Evolutionary conservation across 2,329 filamentous ascomycete genomes (phyloP), one percentile per base, ranked within the genome.

Genomic region (Alternaria brassicicola): DNA sequence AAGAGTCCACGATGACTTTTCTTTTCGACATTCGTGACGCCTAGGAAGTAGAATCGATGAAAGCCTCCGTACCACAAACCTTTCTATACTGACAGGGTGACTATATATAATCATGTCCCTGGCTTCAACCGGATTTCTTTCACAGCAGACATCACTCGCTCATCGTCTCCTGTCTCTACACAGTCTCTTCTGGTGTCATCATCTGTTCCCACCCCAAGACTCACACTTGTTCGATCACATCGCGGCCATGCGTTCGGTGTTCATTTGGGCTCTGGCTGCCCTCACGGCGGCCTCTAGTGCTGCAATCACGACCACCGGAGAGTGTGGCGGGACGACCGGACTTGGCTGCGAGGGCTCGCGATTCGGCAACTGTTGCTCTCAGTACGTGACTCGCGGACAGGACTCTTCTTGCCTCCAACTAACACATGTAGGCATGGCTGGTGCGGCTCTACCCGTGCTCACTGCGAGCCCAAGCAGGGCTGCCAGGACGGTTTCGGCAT

Each of bases 241-340:
- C 19, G 19, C 28, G 36, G 21, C 42, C 28, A 54, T 48, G 15
- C 39, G 39, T 26, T 26, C 4, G 1, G 39, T 36, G 10, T 6
- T 35, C 19, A 8, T 55, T 33, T 55, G 45, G 52, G 43, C 25
- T 13, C 13, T 55, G 19, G 25, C 45, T 13, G 45, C 45, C 45
- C 17, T 50, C 12, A 33, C 45, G 25, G 35, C 30, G 2, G 17
- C 36, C 28, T 48, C 45, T n/a, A 10, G 6, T 15, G 28, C 45
- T 48, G 28, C 28, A 3, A n/a, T 33, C n/a, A 48, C 28, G 13
- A 6, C 10, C 3, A 33, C 28, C 3, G 45, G 39, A 2, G 4
- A 42, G 13, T 42, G 39, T n/a, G 39, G 39, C 13, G 39, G 39
- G 6, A n/a, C 19, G 10, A 15, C 38, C 6, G 38, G 38, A 8